Evolutionary conservation across 2,329 filamentous ascomycete species (phyloP).

Genomic region (Sarocladium strictum): DNA sequence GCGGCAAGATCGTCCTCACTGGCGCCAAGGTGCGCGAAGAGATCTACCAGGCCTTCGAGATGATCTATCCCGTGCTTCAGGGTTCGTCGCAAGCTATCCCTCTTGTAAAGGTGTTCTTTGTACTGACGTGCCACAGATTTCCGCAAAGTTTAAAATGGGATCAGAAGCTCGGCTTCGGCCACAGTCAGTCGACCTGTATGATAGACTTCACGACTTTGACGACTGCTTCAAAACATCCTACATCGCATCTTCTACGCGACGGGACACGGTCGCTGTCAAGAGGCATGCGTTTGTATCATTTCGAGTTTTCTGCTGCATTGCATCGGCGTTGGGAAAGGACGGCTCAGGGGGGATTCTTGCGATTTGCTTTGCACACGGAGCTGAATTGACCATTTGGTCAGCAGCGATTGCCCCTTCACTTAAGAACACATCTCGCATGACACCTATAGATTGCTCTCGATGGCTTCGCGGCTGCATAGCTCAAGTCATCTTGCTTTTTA

Average conservation of each 20-base stretch:
- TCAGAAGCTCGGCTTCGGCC: neutral
- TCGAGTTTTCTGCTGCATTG: constrained; percentile 43
- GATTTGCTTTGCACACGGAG: neutral
- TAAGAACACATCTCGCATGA: constrained; percentile 4
- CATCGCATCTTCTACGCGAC: constrained; percentile 9
- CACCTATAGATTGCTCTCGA: constrained; percentile 7
- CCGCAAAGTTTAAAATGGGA: constrained; percentile 45
- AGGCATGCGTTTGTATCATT: constrained; percentile 30
- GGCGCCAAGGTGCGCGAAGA: constrained; percentile 97
- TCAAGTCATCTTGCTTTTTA: neutral
- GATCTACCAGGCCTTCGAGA: constrained; percentile 94
- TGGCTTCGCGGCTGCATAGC: neutral
- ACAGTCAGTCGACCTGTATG: constrained; percentile 28
- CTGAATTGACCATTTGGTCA: neutral
- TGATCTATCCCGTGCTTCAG: constrained; percentile 94
- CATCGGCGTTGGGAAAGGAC: constrained; percentile 48
- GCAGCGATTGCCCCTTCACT: neutral
- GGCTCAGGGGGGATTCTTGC: constrained; percentile 21
- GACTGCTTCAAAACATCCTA: constrained; percentile 28
- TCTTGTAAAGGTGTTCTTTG: neutral
- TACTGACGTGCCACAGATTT: constrained; percentile 36
- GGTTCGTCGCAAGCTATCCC: constrained; percentile 43
- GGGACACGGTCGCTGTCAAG: neutral
- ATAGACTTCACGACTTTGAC: constrained; percentile 43
- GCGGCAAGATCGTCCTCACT: constrained; percentile 95